phyloP scores from a whole-genome alignment of 768 basidiomycete species.

The Auricularia heimuer region DNA sequence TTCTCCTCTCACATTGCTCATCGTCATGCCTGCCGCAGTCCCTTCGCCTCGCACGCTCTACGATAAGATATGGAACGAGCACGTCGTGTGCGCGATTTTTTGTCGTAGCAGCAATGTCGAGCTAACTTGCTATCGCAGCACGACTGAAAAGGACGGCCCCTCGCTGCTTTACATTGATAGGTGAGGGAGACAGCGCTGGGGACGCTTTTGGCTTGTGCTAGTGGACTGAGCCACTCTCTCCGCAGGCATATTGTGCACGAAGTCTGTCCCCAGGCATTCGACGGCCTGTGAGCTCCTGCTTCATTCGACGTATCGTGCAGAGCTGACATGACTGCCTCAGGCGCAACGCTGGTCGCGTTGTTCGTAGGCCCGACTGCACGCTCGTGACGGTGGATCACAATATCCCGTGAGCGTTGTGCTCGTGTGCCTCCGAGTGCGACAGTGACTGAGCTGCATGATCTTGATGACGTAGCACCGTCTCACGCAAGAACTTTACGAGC shows the following conservation, averaged over 20 bases:
- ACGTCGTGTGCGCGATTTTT: constrained; percentile 60
- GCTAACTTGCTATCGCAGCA: constrained; percentile 30
- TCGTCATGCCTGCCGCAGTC: constrained; percentile 44
- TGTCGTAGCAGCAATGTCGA: constrained; percentile 2
- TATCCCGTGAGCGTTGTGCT: constrained; percentile 48
- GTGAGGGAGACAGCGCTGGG: constrained; percentile 25
- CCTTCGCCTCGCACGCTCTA: constrained; percentile 80
- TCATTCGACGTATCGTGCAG: constrained; percentile 3
- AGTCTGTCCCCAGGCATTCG: constrained; percentile 87
- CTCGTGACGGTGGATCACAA: constrained; percentile 86
- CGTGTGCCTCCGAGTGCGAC: too few species aligned
- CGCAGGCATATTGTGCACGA: constrained; percentile 65
- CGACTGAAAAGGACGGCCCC: constrained; percentile 63
- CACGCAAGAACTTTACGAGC: constrained; percentile 64
- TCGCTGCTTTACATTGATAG: constrained; percentile 79
- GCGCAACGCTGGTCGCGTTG: constrained; percentile 62
- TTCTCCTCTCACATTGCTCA: background rate
- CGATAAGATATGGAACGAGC: constrained; percentile 98
- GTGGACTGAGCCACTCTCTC: constrained; percentile 6
- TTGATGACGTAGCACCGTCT: constrained; percentile 42
- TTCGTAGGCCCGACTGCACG: constrained; percentile 81
- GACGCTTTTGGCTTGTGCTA: background rate
- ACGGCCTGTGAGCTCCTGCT: constrained; percentile 55
- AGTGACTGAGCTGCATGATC: background rate
- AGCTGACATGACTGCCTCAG: constrained; percentile 24